A percentile compares a stretch with the other conserved stretches of the same genome.
Conservation (phyloP, 108 stramenopile genomes). For the Nitzschia putrida region DNA sequence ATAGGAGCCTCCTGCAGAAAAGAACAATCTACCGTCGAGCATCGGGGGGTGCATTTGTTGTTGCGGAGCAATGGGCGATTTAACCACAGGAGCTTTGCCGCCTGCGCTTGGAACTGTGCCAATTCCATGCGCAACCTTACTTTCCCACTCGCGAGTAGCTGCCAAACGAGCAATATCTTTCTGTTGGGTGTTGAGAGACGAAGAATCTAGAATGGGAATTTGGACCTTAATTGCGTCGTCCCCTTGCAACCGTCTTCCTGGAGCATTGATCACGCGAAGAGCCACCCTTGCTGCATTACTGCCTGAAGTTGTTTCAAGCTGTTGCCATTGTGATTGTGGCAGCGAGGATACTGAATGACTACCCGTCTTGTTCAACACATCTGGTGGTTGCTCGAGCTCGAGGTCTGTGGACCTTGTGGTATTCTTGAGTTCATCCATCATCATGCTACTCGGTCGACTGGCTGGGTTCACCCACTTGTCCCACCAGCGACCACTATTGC, state of each 20-base stretch:
- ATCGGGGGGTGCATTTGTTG: conserved; percentile 39
- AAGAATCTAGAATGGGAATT: conserved; percentile 44
- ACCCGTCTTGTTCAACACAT: conserved; percentile 7
- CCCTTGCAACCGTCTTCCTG: conserved; percentile 79
- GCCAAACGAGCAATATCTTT: conserved; percentile 67
- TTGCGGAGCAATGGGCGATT: conserved; percentile 2
- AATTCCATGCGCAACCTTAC: conserved; percentile 60
- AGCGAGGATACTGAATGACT: not conserved
- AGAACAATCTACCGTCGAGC: conserved; percentile 80
- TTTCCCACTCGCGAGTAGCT: conserved; percentile 76
- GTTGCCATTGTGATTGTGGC: conserved; percentile 6
- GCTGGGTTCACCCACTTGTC: conserved; percentile 58
- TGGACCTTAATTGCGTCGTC: conserved; percentile 55
- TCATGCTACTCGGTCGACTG: conserved; percentile 23
- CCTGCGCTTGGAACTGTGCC: not conserved
- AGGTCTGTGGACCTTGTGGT: conserved; percentile 45
- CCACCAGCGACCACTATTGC: conserved; percentile 64
- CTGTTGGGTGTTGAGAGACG: conserved; percentile 35
- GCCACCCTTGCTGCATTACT: conserved; percentile 20
- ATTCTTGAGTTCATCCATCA: not conserved
- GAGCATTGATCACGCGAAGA: conserved; percentile 40
- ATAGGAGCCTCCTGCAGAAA: conserved; percentile 67
- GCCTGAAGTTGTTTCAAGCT: not conserved
- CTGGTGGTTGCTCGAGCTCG: conserved; percentile 66
- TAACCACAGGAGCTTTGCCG: conserved; percentile 2